Percentiles rank a stretch among this genome's conserved stretches.
Conservation (phyloP, 805 yeast species). For the Ogataea polymorpha region DNA sequence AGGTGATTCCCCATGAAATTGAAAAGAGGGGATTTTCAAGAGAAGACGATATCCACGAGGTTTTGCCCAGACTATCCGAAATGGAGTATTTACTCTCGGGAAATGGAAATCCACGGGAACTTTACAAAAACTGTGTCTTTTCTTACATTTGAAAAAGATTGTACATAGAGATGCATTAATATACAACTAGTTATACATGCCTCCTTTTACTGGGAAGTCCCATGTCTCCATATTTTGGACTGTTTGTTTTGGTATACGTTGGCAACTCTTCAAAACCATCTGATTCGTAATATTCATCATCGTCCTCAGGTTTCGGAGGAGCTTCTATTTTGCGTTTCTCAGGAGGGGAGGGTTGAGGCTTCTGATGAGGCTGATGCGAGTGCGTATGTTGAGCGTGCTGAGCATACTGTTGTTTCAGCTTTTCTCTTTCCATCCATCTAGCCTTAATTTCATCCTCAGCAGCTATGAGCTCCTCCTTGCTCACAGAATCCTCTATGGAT, state of each 20-base stretch:
- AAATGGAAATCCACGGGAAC: slow-evolving; percentile 60
- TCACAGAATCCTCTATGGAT: slow-evolving; percentile 83
- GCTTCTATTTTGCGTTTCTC: slow-evolving; percentile 8
- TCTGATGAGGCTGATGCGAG: slow-evolving; percentile 12
- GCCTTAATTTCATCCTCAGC: slow-evolving; percentile 54
- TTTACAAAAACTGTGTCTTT: slow-evolving; percentile 41
- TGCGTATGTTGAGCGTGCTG: slow-evolving; percentile 18
- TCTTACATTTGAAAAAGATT: slow-evolving; percentile 26
- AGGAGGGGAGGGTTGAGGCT: not conserved
- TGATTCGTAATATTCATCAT: slow-evolving; percentile 32
- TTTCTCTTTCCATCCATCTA: slow-evolving; percentile 61
- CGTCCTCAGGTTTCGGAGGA: slow-evolving; percentile 13
- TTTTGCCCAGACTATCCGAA: slow-evolving; percentile 36
- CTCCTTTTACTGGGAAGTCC: slow-evolving; percentile 16
- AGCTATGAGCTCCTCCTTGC: slow-evolving; percentile 67
- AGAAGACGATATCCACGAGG: slow-evolving; percentile 14
- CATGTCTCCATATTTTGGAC: slow-evolving; percentile 30
- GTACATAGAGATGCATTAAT: slow-evolving; percentile 14
- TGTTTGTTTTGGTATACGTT: slow-evolving; percentile 22
- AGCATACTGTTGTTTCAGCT: slow-evolving; percentile 25
- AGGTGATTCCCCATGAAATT: slow-evolving; percentile 35
- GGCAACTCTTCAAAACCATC: slow-evolving; percentile 39
- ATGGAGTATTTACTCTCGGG: slow-evolving; percentile 57
- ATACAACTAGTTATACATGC: slow-evolving; percentile 14
- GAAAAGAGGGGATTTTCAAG: slow-evolving; percentile 29